A percentile compares a stretch with the other conserved stretches of the same genome.
These are phyloP conservation scores for Penicillium decumbens DNA, from an alignment of 2,329 filamentous ascomycete species.

Conservation along the genomic window DNA sequence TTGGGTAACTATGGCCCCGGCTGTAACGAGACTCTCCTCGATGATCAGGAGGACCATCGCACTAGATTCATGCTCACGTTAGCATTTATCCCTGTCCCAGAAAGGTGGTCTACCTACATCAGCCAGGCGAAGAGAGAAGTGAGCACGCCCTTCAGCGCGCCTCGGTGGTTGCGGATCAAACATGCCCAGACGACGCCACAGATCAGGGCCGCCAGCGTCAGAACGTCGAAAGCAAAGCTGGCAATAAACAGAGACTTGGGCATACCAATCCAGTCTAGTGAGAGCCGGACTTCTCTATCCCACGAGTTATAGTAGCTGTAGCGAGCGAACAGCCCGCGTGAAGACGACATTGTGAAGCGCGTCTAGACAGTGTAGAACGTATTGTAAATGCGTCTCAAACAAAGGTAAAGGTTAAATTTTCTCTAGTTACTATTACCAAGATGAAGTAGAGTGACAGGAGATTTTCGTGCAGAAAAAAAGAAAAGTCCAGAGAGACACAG, in stretches of 20 bases:
- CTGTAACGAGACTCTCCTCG: constrained; percentile 14
- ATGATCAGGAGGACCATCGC: constrained; percentile 6
- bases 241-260: constrained; percentile 4
- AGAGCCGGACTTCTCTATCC: constrained; percentile 1
- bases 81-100: neutral
- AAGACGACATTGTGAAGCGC: constrained; percentile 12
- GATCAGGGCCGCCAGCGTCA: constrained; percentile 17
- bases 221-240: constrained; percentile 16
- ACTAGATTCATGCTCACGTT: constrained; percentile 6
- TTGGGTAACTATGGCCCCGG: constrained; percentile 13
- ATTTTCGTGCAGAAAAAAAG: neutral
- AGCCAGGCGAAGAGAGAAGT: constrained; percentile 12
- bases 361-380: neutral
- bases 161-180: constrained; percentile 11
- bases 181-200: constrained; percentile 19
- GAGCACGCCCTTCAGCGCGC: constrained; percentile 14
- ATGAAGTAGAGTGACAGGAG: neutral
- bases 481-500: neutral
- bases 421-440: neutral
- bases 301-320: constrained; percentile 4
- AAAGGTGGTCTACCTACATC: constrained; percentile 5
- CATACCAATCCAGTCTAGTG: neutral
- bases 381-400: neutral
- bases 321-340: constrained; percentile 8
- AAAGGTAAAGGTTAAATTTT: neutral